Conservation (phyloP, 2,329 filamentous ascomycete genomes). For the Pyricularia pennisetigena region DNA sequence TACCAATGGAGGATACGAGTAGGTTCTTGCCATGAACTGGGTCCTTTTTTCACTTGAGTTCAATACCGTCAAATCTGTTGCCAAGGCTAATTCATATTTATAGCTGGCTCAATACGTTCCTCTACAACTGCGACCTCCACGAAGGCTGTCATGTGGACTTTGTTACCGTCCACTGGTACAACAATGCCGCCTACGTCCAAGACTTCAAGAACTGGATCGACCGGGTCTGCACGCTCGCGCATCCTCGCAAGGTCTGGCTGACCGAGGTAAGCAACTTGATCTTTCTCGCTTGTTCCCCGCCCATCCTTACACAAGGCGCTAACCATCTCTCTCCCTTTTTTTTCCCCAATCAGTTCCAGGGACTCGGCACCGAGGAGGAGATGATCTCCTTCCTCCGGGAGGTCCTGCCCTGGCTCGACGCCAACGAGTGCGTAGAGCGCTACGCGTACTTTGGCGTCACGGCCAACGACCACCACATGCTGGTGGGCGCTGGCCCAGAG, state of each 20-base stretch:
- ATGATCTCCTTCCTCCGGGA: constrained; percentile 27
- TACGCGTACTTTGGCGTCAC: constrained; percentile 25
- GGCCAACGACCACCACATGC: background rate
- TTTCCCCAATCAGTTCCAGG: constrained; percentile 9
- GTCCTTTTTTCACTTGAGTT: background rate
- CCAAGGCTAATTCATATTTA: background rate
- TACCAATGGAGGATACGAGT: constrained; percentile 33
- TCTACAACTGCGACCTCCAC: background rate
- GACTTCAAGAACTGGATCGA: constrained; percentile 33
- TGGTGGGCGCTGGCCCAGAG: background rate
- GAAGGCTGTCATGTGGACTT: constrained; percentile 30
- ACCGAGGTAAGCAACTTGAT: constrained; percentile 21
- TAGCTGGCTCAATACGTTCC: background rate
- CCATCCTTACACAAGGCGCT: background rate
- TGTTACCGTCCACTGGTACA: constrained; percentile 37
- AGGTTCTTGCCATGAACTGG: constrained; percentile 15
- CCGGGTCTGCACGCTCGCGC: constrained; percentile 24
- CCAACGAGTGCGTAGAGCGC: constrained; percentile 23
- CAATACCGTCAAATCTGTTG: background rate
- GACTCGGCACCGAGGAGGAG: constrained; percentile 24
- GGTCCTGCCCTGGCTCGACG: constrained; percentile 33
- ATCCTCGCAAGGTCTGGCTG: constrained; percentile 30
- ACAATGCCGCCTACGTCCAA: constrained; percentile 19
- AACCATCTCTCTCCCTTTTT: background rate
- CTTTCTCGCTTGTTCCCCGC: background rate